Base-by-base conservation (phyloP, 108 stramenopile genomes). In the Cyclotella cryptica region DNA sequence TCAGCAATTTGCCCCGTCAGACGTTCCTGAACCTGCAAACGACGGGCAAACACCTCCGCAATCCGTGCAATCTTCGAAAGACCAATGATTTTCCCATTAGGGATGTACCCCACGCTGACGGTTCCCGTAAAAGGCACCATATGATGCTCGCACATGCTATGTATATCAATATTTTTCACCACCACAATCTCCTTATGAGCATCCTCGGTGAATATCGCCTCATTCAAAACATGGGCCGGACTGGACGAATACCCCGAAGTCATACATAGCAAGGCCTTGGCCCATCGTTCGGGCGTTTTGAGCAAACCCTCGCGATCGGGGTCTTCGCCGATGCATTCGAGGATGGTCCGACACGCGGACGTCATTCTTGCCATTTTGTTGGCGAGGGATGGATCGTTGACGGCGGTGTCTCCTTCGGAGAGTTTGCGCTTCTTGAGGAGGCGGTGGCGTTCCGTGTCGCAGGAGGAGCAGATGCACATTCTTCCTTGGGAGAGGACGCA, bases 1-100 rank as follows among this genome's bases (percentile, higher is more conserved):
- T 97, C 90, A 2, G 94, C 98, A 83, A 99, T 97, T 83, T 99
- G 97, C 24, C 90, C 72, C 1, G 99, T 98, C 29, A 99, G 81
- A 8, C 99, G 89, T 77, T 99, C 99, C 81, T 99, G 99, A n/a
- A 99, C 98, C 83, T 99, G 99, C 41, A 99, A 81, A 4, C 99
- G 77, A 47, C 97, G 79, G 11, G 98, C 83, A 75, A 79, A 98
- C 61, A 98, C 85, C 65, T 99, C 98, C 26, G 96, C 93, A 69
- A 98, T 97, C 2, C 98, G 85, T 13, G 97, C 97, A 49, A 99
- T 87, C 77, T 99, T 99, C 75, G 90, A 92, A 60, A 98, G 71
- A 19, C 98, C 98, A 26, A 97, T 84, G 54, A 98, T 80, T 71
- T 96, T 94, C 26, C 96, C 94, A 79, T 95, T 85, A 66, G 99